Evolutionary conservation across 1,284 basidiomycete genomes (phyloP).

Genomic region (Sanguinoderma infundibulare): DNA sequence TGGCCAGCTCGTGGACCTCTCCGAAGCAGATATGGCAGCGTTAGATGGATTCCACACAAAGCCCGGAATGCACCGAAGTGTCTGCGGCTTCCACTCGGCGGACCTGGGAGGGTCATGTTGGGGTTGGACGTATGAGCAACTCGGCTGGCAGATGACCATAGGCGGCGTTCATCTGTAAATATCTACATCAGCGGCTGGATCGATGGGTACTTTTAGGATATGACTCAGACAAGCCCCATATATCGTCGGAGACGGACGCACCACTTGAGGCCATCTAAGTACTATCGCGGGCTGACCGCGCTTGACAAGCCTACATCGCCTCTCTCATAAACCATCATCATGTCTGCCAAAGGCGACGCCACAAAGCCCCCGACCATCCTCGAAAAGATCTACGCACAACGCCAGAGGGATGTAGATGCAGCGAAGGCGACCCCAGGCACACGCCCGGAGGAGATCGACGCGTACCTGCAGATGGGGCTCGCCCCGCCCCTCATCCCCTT

Average conservation of each 20-base stretch:
- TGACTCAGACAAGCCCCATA: not conserved
- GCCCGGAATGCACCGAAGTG: conserved; percentile 51
- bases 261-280: not conserved
- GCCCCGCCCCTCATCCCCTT: conserved; percentile 82
- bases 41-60: conserved; percentile 45
- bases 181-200: not conserved
- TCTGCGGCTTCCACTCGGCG: conserved; percentile 37
- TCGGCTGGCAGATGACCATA: conserved; percentile 48
- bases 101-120: conserved; percentile 41
- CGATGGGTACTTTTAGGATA: not conserved
- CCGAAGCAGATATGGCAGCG: conserved; percentile 41
- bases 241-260: not conserved
- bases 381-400: conserved; percentile 69
- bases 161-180: conserved; percentile 36
- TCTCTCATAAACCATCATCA: not conserved
- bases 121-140: conserved; percentile 51
- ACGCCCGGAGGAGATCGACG: conserved; percentile 67
- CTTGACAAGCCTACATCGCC: not conserved
- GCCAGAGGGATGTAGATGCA: conserved; percentile 57
- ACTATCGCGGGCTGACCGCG: not conserved
- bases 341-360: not conserved
- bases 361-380: conserved; percentile 76
- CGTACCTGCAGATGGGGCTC: conserved; percentile 76
- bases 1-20: conserved; percentile 41
- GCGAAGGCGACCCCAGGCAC: conserved; percentile 72